Base-by-base conservation (phyloP, 345 rosid species). In the Hevea brasiliensis region DNA sequence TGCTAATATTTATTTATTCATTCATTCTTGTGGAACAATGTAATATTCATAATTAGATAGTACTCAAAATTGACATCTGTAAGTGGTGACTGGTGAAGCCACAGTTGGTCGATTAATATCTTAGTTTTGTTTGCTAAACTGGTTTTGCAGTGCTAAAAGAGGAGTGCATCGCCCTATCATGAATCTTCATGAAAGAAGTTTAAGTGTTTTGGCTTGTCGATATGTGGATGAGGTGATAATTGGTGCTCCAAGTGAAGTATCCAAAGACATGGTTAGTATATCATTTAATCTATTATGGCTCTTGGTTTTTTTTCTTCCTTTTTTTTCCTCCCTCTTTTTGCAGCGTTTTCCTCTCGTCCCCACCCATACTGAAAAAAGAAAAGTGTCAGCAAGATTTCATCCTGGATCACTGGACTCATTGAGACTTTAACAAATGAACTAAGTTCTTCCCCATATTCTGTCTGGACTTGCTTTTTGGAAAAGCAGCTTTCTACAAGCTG, bases 121-220 rank as follows among this genome's bases (percentile, higher is more conserved):
- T 58, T 14, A 24, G 24, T 21, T 21, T 32, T n/a, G 27, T 61
- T 71, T 14, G 7, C 69, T 61, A 13, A 35, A 44, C 60, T 83
- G 68, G 55, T 53, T 75, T 41, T 84, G 82, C 87, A 90, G 96
- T 82, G 82, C 84, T 51, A 84, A 84, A 73, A 87, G 93, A 82
- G 92, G 91, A 65, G 78, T 79, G 12, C 91, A 88, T 77, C 89
- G 87, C 21, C 96, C 96, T 62, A 90, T 88, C 74, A 90, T 90
- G 93, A 87, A 84, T 86, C 89, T 90, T 70, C 93, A 90, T 74
- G 96, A 90, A 78, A 82, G 96, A 83, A 90, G 96, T 76, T 82
- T 90, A 71, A 88, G 89, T 71, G 93, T 88, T 55, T 74, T 90
- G 82, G 93, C 93, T 48, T 90, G 96, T 66, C 89, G 88, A 32